Evolutionary conservation across 805 yeast species (phyloP), one percentile per base, ranked within the genome.

Genomic region (Cyberlindnera euphorbiae): DNA sequence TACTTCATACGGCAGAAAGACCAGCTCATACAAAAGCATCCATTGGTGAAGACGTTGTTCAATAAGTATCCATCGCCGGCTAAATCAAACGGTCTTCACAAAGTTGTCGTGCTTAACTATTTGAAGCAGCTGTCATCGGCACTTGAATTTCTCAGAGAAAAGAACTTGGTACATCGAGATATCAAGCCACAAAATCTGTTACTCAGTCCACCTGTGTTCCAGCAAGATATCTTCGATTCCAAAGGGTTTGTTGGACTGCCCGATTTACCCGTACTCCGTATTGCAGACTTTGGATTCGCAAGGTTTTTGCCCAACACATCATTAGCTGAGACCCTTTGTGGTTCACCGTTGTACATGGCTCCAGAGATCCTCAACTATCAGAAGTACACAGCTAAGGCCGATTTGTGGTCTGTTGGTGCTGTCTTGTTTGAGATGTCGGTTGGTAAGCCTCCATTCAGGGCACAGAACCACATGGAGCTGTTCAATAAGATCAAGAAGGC

Each of bases 251-350:
- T 77, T 5, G 97, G 97, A 0, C 64, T 81, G 40, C 83, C 90
- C 79, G 94, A 86, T 49, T 66, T 93, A 43, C 98, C 98, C 1
- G 73, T 89, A 8, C 69, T 93, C 45, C 90, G 90, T 59, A 79
- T 93, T 42, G 98, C 98, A 10, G 98, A 93, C 64, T 93, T 93
- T 62, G 98, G 98, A 1, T 93, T 93, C 64, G 98, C 98, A 5
- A 71, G 97, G 44, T 85, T 89, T 55, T 69, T 93, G 51, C 98
- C 98, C 6, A 79, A 84, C 33, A 83, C 97, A 2, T 81, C 96
- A 2, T 70, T 93, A 75, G 97, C 97, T 2, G 98, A 93, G 57
- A 93, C 98, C 2, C 67, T 93, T 47, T 93, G 98, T 69, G 98
- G 98, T 1, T 86, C 96, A 9, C 98, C 98, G 4, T 71, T 93